Percentiles rank a stretch among this genome's conserved stretches.
phyloP scores from a whole-genome alignment of 2,329 filamentous ascomycete genomes.

The Xylariales sp. region DNA sequence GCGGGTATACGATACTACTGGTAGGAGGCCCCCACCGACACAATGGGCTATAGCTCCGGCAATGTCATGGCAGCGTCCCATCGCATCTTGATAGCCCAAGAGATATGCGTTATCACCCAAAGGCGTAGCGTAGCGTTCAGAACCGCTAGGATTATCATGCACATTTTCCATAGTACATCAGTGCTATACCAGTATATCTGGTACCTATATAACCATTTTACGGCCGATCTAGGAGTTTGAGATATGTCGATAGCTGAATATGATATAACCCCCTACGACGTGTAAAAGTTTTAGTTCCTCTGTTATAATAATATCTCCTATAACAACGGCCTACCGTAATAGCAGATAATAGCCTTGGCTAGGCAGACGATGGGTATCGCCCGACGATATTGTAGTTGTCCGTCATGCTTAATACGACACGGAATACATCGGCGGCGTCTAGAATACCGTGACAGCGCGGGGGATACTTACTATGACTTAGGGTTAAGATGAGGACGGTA shows the following conservation, averaged over 20 bases:
- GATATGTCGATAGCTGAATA: background rate
- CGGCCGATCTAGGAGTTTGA: background rate
- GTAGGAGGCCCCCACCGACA: background rate
- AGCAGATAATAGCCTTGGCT: background rate
- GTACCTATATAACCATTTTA: too few species aligned
- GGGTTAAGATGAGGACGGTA: background rate
- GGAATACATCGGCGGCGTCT: background rate
- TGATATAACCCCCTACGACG: background rate
- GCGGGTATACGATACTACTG: background rate
- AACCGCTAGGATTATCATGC: background rate
- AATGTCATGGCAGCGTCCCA: conserved; percentile 11
- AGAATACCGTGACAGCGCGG: background rate
- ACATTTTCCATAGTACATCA: background rate
- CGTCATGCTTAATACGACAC: background rate
- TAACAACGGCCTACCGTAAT: background rate
- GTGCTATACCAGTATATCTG: background rate
- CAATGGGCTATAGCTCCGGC: background rate
- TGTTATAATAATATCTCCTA: background rate
- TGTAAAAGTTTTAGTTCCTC: background rate
- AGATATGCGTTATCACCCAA: background rate
- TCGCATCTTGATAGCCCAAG: background rate
- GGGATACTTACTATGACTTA: background rate
- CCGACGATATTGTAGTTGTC: background rate
- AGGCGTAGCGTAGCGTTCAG: background rate
- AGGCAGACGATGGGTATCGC: background rate